Conservation (phyloP, 192 early-diverging fungal genomes). For the Podila verticillata region DNA sequence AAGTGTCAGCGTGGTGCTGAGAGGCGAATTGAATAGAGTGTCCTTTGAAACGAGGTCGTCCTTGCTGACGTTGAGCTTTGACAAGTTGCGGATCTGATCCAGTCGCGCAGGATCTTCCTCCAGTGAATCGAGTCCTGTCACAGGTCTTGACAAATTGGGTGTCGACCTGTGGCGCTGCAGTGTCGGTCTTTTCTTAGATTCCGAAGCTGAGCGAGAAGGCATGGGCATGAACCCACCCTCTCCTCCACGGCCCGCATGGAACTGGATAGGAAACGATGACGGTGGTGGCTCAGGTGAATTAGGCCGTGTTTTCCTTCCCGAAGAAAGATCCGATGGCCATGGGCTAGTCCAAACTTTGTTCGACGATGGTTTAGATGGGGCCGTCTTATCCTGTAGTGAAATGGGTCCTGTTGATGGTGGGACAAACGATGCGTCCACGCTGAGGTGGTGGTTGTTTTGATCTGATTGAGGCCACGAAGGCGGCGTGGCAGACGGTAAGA, state of each 20-base stretch:
- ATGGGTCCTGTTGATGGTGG: too few relatives aligned
- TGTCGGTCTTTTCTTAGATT: constrained; percentile 7
- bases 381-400: too few relatives aligned
- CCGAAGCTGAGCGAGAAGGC: neutral
- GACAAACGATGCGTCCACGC: too few relatives aligned
- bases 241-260: neutral
- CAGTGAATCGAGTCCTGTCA: constrained; percentile 31
- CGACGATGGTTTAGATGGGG: too few relatives aligned
- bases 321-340: too few relatives aligned
- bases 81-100: constrained; percentile 14
- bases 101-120: constrained; percentile 28
- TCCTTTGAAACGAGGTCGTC: neutral
- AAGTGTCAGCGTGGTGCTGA: constrained; percentile 5
- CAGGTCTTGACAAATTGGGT: constrained; percentile 24
- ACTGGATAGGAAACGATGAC: neutral
- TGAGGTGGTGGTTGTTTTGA: neutral
- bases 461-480: constrained; percentile 20
- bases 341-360: too few relatives aligned
- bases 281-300: neutral
- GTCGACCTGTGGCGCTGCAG: constrained; percentile 28
- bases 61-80: neutral
- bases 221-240: neutral
- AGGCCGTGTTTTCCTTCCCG: too few relatives aligned
- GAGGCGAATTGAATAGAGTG: constrained; percentile 3
- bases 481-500: constrained; percentile 25